Percentiles rank a stretch among this genome's conserved stretches.
Conservation (phyloP, 345 rosid species). For the Syzygium jambos region DNA sequence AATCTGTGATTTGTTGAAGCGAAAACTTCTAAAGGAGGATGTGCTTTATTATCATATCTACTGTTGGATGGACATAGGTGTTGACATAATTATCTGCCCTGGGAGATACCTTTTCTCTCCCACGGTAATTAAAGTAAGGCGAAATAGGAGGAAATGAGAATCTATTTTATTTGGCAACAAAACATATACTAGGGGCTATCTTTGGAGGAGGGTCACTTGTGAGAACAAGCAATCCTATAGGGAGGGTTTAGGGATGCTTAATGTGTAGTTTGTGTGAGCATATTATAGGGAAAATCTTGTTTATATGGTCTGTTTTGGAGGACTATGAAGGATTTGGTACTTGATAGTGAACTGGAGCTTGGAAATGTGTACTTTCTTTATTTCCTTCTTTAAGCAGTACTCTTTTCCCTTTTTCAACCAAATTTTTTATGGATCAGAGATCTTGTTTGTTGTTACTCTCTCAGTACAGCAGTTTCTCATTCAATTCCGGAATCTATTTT, state of each 20-base stretch:
- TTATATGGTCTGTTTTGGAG: neutral
- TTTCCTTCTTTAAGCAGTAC: neutral
- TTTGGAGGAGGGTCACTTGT: neutral
- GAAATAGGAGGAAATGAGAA: neutral
- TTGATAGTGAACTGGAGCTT: neutral
- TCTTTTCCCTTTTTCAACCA: neutral
- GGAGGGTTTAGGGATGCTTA: neutral
- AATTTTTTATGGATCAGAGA: neutral
- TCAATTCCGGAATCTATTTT: neutral
- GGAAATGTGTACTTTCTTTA: neutral
- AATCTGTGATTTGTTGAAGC: neutral
- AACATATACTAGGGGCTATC: neutral
- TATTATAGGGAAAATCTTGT: neutral
- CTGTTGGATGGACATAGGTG: neutral
- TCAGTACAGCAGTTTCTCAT: neutral
- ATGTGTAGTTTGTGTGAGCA: neutral
- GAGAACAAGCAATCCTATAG: neutral
- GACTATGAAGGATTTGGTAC: neutral
- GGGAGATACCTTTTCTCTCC: neutral
- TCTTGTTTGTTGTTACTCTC: neutral
- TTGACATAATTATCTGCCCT: neutral
- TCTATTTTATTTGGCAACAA: neutral
- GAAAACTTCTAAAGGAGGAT: neutral
- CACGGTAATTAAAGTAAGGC: neutral
- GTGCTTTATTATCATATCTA: neutral